Base-by-base conservation (phyloP, 345 rosid genomes). In the Clarkia xantiana region DNA sequence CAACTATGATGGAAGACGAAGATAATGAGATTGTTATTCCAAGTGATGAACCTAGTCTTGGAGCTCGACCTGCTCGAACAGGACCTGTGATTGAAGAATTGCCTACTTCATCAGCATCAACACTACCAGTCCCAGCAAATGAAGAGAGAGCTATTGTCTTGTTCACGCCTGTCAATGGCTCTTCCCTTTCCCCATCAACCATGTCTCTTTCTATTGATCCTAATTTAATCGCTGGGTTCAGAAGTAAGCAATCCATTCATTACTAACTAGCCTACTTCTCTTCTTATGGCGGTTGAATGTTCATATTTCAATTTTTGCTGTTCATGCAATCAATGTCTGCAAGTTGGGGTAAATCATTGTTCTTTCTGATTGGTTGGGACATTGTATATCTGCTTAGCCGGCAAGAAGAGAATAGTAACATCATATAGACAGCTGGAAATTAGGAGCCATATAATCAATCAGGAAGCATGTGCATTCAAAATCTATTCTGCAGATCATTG, bases 131-230 rank as follows among this genome's bases (percentile, higher is more conserved):
- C 23, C 51, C 68, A 4, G 67, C 20, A 2, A 81, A 77, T 44
- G 68, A 63, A 36, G 93, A 86, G 67, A 80, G 67, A 54, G 84
- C 96, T 9, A 62, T 82, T 42, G 94, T 86, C 44, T 55, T 80
- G 0, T 86, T 62, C 52, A 72, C 68, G 59, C 79, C 88, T 19
- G 59, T 57, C 6, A 63, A 48, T 44, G 19, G 51, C 9, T 43
- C 54, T 44, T 12, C 34, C 3, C 15, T 52, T 1, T 57, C 71
- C 13, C 67, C 66, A 40, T 55, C 71, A 11, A 47, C 19, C 54
- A 22, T 62, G 41, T 56, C 69, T 1, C 46, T 78, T 1, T 61
- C 72, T 45, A 54, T 76, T 11, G 73, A 70, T 62, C 46, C 76
- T 22, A 23, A 71, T 22, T 45, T 76, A 18, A 42, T 86, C 48